Conservation (phyloP, 2,329 filamentous ascomycete species). For the Colletotrichum gigasporum region DNA sequence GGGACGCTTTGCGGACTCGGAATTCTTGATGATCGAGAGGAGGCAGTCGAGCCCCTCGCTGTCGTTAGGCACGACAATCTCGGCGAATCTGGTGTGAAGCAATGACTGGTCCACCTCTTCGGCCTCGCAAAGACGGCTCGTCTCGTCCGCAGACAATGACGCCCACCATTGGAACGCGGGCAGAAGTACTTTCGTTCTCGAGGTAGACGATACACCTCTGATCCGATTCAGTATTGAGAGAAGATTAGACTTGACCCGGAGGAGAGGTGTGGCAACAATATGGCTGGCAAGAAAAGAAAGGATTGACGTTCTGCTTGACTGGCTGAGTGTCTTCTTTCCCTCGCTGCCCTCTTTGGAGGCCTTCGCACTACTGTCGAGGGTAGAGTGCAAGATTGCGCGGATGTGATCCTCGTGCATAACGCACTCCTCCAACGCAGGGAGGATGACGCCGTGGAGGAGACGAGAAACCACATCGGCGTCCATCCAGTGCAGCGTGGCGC, state of each 20-base stretch:
- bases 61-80: slow-evolving; percentile 64
- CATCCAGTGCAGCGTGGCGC: slow-evolving; percentile 65
- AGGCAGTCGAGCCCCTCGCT: slow-evolving; percentile 60
- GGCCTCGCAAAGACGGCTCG: slow-evolving; percentile 49
- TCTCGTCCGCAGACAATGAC: slow-evolving; percentile 59
- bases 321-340: slow-evolving; percentile 63
- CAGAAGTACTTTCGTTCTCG: slow-evolving; percentile 79
- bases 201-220: slow-evolving; percentile 74
- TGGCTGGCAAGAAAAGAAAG: slow-evolving; percentile 81
- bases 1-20: slow-evolving; percentile 48
- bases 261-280: slow-evolving; percentile 72
- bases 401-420: slow-evolving; percentile 81
- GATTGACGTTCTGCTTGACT: slow-evolving; percentile 71
- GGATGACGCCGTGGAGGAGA: slow-evolving; percentile 72
- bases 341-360: slow-evolving; percentile 45
- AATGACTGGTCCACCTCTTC: slow-evolving; percentile 53
- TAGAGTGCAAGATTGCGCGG: slow-evolving; percentile 67
- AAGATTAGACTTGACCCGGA: slow-evolving; percentile 75
- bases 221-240: slow-evolving; percentile 78
- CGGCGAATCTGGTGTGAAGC: slow-evolving; percentile 56
- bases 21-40: slow-evolving; percentile 56
- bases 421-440: slow-evolving; percentile 85
- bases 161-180: slow-evolving; percentile 79
- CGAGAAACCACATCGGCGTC: slow-evolving; percentile 65
- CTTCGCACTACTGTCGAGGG: slow-evolving; percentile 62